Evolutionary conservation across 2,329 filamentous ascomycete genomes (phyloP), one percentile per base, ranked within the genome.

Genomic region (Tolypocladium guangdongense): DNA sequence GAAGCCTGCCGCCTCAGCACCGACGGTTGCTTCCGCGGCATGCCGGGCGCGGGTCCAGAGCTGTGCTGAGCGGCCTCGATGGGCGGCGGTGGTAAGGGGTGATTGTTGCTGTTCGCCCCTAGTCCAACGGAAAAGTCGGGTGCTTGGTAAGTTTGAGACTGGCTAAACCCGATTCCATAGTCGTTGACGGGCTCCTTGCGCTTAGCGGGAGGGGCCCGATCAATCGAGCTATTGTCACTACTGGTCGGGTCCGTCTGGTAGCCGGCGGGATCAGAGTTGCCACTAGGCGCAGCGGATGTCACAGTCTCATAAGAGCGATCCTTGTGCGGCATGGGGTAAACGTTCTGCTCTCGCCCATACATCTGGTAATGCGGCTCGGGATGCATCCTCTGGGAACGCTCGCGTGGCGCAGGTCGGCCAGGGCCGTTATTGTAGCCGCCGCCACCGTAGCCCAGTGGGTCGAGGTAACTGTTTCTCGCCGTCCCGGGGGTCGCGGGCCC

Each of bases 191-290:
- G 76, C 49, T 83, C 78, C 32, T 63, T 64, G 54, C 75, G 78
- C 61, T 80, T 79, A 37, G 75, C 72, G 6, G 76, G 74, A 51
- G 83, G 79, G 27, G 84, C 74, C 57, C 89, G 84, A 65, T 96
- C 89, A 60, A 95, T 82, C 2, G 90, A 95, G 72, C 89, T 95
- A 71, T 95, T 95, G 65, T 96, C 88, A 65, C 90, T 96, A 72
- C 88, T 93, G 53, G 79, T 73, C 43, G 88, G 91, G 65, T 96
- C 90, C 55, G 90, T 95, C 59, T 86, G 85, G 68, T 93, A 91
- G 53, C 84, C 85, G 64, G 81, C 84, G 14, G 84, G 84, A 54
- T 96, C 90, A 58, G 85, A 82, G 60, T 82, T 87, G 50, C 84
- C 87, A 63, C 84, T 88, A 24, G 83, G 85, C 12, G 84, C 83